Evolutionary conservation across 169 alveolate species (phyloP).

Genomic region (Neospora caninum): DNA sequence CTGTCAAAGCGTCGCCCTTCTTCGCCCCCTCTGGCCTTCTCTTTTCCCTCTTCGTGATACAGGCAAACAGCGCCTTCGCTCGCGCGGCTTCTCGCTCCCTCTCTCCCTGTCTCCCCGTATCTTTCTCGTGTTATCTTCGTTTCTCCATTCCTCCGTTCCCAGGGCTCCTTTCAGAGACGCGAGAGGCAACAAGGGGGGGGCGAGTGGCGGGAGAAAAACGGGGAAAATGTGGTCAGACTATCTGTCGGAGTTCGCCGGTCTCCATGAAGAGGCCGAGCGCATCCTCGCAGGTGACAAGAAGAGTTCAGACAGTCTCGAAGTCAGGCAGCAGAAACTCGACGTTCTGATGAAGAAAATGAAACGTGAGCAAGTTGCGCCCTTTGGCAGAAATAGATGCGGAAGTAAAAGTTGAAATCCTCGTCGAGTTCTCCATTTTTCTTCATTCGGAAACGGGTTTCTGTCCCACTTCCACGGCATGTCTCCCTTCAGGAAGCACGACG

Average conservation of each 20-base stretch:
- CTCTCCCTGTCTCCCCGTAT: neutral
- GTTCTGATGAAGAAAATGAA: neutral
- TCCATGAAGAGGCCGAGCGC: conserved; percentile 7
- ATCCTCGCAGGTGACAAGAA: neutral
- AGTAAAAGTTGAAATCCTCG: too few relatives aligned
- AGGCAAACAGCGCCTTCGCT: too few relatives aligned
- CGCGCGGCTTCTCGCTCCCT: neutral
- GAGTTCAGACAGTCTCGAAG: neutral
- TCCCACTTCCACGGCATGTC: too few relatives aligned
- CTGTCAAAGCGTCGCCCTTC: too few relatives aligned
- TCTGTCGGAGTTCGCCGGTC: conserved; percentile 12
- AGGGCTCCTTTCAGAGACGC: too few relatives aligned
- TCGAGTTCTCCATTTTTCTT: too few relatives aligned
- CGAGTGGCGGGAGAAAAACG: neutral
- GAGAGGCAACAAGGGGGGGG: too few relatives aligned
- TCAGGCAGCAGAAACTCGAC: neutral
- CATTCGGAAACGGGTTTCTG: too few relatives aligned
- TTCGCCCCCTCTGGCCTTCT: neutral
- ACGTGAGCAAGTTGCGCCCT: neutral
- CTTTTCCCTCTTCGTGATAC: neutral
- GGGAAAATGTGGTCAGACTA: conserved; percentile 2
- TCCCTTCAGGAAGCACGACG: too few relatives aligned
- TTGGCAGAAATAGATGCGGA: too few relatives aligned
- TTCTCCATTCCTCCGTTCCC: too few relatives aligned
- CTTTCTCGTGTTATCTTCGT: neutral